Percentiles rank a stretch among this genome's conserved stretches.
Evolutionary conservation across 2,329 filamentous ascomycete species (phyloP).

Genomic region (Fusarium subtropicale): DNA sequence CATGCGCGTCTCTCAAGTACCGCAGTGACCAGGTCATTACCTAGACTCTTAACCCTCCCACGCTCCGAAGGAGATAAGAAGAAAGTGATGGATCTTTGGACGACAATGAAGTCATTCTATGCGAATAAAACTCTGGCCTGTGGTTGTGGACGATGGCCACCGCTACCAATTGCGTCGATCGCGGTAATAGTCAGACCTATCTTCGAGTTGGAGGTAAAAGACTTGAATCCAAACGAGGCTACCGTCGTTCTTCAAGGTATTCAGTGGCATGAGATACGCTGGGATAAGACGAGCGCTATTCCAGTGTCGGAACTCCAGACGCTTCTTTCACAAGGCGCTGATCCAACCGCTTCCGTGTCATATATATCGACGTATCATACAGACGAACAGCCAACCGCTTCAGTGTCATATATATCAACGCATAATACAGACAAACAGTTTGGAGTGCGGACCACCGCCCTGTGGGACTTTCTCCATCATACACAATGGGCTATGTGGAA

Average conservation of each 20-base stretch:
- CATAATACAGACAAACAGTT: too few relatives aligned
- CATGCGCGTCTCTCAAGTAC: accelerated
- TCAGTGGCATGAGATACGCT: background rate
- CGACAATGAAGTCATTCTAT: background rate
- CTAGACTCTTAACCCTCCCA: background rate
- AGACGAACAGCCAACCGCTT: background rate
- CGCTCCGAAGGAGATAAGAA: accelerated
- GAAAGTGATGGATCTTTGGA: background rate
- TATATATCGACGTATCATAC: too few relatives aligned
- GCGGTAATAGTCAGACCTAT: background rate
- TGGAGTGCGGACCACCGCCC: background rate
- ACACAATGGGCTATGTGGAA: background rate
- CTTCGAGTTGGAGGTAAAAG: background rate
- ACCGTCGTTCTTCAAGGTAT: background rate
- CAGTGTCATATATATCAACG: background rate
- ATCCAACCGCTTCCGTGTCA: background rate
- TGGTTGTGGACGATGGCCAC: background rate
- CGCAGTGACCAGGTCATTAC: accelerated
- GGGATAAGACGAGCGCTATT: background rate
- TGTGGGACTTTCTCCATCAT: background rate
- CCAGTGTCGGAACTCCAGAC: background rate
- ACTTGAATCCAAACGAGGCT: background rate
- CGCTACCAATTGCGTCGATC: background rate
- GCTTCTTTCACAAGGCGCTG: background rate
- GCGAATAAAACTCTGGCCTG: accelerated